phyloP scores from a whole-genome alignment of 495 filamentous ascomycete species.

The Aspergillus conjunctus region DNA sequence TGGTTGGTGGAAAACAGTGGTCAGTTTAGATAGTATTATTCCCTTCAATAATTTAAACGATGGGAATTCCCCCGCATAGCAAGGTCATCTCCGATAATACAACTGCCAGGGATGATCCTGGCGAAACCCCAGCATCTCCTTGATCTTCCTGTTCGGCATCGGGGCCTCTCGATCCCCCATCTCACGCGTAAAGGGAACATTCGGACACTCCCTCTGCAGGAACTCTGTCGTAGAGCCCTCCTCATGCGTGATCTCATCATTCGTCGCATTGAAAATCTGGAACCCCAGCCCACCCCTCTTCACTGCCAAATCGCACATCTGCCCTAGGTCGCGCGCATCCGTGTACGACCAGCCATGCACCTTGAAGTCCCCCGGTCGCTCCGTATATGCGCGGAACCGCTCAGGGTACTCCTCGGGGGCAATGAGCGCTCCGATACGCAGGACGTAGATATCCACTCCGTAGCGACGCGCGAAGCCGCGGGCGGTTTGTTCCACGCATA shows the following conservation, averaged over 20 bases:
- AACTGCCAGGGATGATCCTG: constrained; percentile 49
- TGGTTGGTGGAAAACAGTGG: constrained; percentile 12
- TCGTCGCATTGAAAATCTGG: constrained; percentile 64
- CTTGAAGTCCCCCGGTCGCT: constrained; percentile 50
- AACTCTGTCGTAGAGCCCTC: constrained; percentile 48
- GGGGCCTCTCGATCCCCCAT: constrained; percentile 59
- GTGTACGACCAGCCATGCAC: constrained; percentile 63
- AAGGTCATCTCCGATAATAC: no score
- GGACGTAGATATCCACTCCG: constrained; percentile 58
- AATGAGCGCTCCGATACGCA: constrained; percentile 61
- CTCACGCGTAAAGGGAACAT: constrained; percentile 50
- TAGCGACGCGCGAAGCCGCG: constrained; percentile 57
- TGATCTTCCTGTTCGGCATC: constrained; percentile 59
- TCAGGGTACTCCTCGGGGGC: constrained; percentile 59
- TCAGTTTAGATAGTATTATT: no score
- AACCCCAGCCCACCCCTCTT: constrained; percentile 56
- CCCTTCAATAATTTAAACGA: no score
- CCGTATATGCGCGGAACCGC: constrained; percentile 51
- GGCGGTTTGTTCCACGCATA: constrained; percentile 59
- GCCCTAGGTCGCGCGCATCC: constrained; percentile 60
- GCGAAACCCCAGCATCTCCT: constrained; percentile 57
- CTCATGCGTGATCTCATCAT: constrained; percentile 56
- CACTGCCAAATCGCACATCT: constrained; percentile 57
- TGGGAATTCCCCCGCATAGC: no score
- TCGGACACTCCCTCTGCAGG: constrained; percentile 48